These are phyloP conservation scores for Bothriochloa decipiens DNA, from an alignment of 176 grass and related monocot genomes.

Conservation along the genomic window DNA sequence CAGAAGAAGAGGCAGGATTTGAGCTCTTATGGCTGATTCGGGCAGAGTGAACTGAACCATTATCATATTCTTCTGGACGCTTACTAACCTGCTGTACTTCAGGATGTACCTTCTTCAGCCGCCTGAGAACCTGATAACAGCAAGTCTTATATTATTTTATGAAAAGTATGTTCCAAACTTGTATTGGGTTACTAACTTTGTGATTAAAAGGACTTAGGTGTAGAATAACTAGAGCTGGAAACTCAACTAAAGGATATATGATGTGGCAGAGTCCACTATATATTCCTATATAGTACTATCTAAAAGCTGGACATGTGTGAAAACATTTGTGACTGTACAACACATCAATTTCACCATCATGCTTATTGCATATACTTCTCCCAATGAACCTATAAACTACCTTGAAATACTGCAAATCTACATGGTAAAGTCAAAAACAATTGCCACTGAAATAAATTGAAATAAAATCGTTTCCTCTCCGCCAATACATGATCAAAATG, in stretches of 20 bases:
- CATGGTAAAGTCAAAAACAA: not conserved
- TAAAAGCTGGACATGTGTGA: not conserved
- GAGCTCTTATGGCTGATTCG: conserved; percentile 14
- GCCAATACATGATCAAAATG: not conserved
- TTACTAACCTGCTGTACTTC: conserved; percentile 44
- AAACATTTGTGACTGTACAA: not conserved
- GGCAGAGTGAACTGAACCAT: conserved; percentile 23
- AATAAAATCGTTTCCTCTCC: not conserved
- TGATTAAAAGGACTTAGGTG: not conserved
- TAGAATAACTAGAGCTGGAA: not conserved
- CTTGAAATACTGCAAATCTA: not conserved
- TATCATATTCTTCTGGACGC: conserved; percentile 27
- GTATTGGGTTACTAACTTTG: not conserved
- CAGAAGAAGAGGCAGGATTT: conserved; percentile 45
- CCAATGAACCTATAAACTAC: not conserved
- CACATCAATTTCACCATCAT: not conserved
- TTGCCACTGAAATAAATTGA: not conserved
- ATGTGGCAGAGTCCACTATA: not conserved
- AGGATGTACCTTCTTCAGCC: conserved; percentile 71
- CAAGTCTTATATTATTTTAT: conserved; percentile 8
- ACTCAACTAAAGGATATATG: conserved; percentile 4
- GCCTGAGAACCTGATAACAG: conserved; percentile 68
- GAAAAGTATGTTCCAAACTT: conserved; percentile 28
- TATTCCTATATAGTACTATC: not conserved
- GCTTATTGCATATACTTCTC: not conserved